Base-by-base conservation (phyloP, 1,284 basidiomycete genomes). In the Inonotus obliquus region DNA sequence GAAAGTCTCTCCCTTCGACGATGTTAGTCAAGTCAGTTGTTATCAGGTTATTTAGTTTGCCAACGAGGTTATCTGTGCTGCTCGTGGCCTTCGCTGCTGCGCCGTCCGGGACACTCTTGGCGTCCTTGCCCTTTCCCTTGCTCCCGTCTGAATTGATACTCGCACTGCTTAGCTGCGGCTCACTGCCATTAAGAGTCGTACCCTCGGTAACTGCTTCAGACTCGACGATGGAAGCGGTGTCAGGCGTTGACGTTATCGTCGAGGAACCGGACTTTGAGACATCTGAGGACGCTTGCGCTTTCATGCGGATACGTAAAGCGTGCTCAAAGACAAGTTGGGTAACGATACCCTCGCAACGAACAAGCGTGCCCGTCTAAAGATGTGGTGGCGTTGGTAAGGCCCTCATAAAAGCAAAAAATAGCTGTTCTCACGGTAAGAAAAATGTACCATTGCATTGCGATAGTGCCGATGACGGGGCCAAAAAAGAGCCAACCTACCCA, bases 281-380 rank as follows among this genome's bases (percentile, higher is more conserved):
- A 29, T 71, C 69, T 1, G 68, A 56, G 0, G 73, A 44, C n/a
- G 57, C 71, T 65, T 83, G 80, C 1, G 82, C 78, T 66, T 84
- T 84, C 73, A 89, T 78, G 19, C 88, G 79, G 45, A 90, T 82
- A 41, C 87, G 80, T 2, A 90, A 75, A 1, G 86, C 76, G 66
- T 90, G 88, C 62, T 89, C 85, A 68, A 90, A 89, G 5, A 91
- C 73, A 3, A 90, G 77, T 65, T 89, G 82, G 0, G 87, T 89
- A 57, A 91, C 74, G 57, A 92, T 79, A 1, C 79, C 79, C 69
- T 91, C 85, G 6, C 74, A 69, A 48, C 81, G 80, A 14, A 85
- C 81, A 7, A 84, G 72, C 10, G 75, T 74, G n/a, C 76, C 72
- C 1, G 79, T 82, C 72, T 75, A 44, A 14, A 49, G 4, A 0